Evolutionary conservation across 2,329 filamentous ascomycete species (phyloP).

Genomic region (Stenocarpella maydis): DNA sequence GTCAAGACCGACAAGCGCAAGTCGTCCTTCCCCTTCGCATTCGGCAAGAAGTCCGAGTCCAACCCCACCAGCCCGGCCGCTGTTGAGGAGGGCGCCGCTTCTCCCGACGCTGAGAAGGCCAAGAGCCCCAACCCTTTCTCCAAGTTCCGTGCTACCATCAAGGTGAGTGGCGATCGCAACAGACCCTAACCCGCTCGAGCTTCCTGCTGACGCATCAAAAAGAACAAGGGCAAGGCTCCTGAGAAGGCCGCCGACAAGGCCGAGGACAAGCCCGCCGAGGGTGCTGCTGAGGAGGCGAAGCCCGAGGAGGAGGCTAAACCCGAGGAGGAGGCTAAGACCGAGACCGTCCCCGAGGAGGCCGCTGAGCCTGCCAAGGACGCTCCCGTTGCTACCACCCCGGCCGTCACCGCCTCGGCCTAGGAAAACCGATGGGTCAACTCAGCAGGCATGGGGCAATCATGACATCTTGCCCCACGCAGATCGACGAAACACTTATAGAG

Average conservation of each 20-base stretch:
- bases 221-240: conserved; percentile 48
- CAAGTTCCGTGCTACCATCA: conserved; percentile 67
- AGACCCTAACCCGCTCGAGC: not conserved
- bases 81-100: conserved; percentile 53
- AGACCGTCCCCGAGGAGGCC: conserved; percentile 46
- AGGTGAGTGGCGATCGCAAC: conserved; percentile 38
- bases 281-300: conserved; percentile 42
- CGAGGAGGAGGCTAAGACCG: conserved; percentile 44
- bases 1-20: conserved; percentile 81
- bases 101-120: conserved; percentile 57
- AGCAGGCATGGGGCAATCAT: conserved; percentile 36
- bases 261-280: conserved; percentile 50
- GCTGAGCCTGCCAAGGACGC: conserved; percentile 43
- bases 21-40: conserved; percentile 78
- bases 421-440: conserved; percentile 40
- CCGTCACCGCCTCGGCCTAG: conserved; percentile 61
- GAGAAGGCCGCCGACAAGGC: conserved; percentile 52
- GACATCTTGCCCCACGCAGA: conserved; percentile 35
- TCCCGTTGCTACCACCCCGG: conserved; percentile 53
- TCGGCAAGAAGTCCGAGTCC: conserved; percentile 74
- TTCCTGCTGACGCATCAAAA: conserved; percentile 6
- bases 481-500: conserved; percentile 40
- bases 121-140: conserved; percentile 65
- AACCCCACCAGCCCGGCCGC: conserved; percentile 60
- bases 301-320: conserved; percentile 44